These are phyloP conservation scores for Schwanniomyces polymorphus DNA, from an alignment of 805 yeast genomes.

Conservation along the genomic window DNA sequence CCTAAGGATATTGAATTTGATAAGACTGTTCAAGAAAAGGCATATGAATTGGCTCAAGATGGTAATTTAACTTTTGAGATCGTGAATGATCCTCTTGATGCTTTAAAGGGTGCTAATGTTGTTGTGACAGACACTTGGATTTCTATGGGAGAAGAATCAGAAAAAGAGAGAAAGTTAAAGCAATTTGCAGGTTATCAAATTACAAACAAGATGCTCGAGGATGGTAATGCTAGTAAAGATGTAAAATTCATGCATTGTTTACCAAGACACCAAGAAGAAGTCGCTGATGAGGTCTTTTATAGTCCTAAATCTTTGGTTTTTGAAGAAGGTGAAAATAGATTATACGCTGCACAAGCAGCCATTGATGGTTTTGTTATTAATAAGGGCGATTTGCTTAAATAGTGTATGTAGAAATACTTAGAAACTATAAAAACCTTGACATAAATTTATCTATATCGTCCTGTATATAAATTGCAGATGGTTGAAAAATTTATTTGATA, in stretches of 20 bases:
- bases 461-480: conserved; percentile 3
- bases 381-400: conserved; percentile 5
- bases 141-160: conserved; percentile 96
- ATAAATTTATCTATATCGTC: background rate
- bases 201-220: conserved; percentile 57
- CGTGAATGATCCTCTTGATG: conserved; percentile 72
- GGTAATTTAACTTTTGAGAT: conserved; percentile 48
- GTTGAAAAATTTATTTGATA: conserved; percentile 3
- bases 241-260: conserved; percentile 98
- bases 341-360: conserved; percentile 94
- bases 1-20: conserved; percentile 75
- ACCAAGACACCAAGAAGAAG: conserved; percentile 95
- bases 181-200: conserved; percentile 90
- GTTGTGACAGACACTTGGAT: conserved; percentile 96
- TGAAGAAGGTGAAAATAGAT: conserved; percentile 93
- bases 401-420: background rate
- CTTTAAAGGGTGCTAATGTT: conserved; percentile 73
- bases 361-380: conserved; percentile 86
- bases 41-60: conserved; percentile 50
- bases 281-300: conserved; percentile 89
- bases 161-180: conserved; percentile 65
- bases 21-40: conserved; percentile 50
- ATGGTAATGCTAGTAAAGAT: conserved; percentile 56
- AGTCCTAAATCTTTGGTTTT: conserved; percentile 79
- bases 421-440: background rate